Base-by-base conservation (phyloP, 2,329 filamentous ascomycete genomes). In the Sphaceloma murrayae region DNA sequence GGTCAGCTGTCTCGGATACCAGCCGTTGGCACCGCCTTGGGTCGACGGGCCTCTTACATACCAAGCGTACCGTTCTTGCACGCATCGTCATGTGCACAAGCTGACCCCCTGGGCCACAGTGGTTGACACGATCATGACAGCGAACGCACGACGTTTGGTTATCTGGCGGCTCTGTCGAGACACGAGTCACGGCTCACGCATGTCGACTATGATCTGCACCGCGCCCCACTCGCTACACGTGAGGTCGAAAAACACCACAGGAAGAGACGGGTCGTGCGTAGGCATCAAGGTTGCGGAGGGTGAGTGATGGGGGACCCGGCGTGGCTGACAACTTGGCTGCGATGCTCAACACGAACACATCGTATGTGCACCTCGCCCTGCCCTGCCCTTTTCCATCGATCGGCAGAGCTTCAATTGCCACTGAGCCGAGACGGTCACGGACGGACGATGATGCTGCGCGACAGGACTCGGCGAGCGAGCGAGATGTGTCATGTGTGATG, bases 251-350 rank as follows among this genome's bases (percentile, higher is more conserved):
- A 30, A 40, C 36, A 22, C 36, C 36, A 40, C 9, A 40, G 30
- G 30, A 22, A 40, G 36, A 40, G 19, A 40, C 36, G 36, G 36
- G 22, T 29, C n/a, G 21, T 16, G 24, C 30, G 36, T 40, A 26
- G 36, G 30, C 30, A 40, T 40, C 36, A 40, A 40, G 36, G 36
- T 40, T 40, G 36, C 36, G 36, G 22, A 26, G 27, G 36, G 36
- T 26, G 36, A 40, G 36, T 29, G 36, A 40, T 29, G 36, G 36
- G n/a, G n/a, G 22, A 40, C n/a, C 29, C 14, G 36, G 11, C 36
- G 36, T 40, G 36, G 36, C 36, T 40, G 36, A 40, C 29, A n/a
- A n/a, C n/a, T n/a, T n/a, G n/a, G n/a, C n/a, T n/a, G n/a, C n/a
- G n/a, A n/a, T n/a, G n/a, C n/a, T n/a, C n/a, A n/a, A n/a, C n/a